Conservation (phyloP, 129 eudicot genomes). For the Lactuca sativa region DNA sequence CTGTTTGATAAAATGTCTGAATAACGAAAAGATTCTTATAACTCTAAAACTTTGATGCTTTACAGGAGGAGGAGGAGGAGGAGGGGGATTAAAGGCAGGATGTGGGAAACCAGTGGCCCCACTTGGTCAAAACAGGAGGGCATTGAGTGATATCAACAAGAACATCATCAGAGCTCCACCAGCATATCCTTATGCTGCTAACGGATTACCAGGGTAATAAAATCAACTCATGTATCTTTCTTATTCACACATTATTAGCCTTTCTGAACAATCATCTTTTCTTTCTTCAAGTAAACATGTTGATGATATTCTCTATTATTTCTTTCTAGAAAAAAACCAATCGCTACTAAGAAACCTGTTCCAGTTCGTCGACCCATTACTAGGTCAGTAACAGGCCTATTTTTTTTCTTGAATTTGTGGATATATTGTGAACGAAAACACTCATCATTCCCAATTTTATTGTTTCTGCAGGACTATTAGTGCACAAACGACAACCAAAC, state of each 20-base stretch:
- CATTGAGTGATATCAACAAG: slow-evolving; percentile 55
- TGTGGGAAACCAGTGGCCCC: slow-evolving; percentile 37
- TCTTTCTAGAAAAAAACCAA: slow-evolving; percentile 42
- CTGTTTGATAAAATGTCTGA: slow-evolving; percentile 27
- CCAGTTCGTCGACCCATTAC: slow-evolving; percentile 80
- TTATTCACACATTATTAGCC: not conserved
- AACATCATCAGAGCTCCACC: slow-evolving; percentile 58
- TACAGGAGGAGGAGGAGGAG: slow-evolving; percentile 8
- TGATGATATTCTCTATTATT: not conserved
- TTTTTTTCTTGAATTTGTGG: slow-evolving; percentile 6
- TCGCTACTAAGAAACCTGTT: slow-evolving; percentile 49
- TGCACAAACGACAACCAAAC: slow-evolving; percentile 41
- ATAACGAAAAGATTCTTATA: not conserved
- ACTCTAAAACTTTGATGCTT: slow-evolving; percentile 12
- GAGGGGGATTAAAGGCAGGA: slow-evolving; percentile 44
- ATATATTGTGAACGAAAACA: not conserved
- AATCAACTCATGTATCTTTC: slow-evolving; percentile 1
- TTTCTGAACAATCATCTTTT: not conserved
- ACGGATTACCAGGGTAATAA: slow-evolving; percentile 47
- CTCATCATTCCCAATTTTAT: not conserved
- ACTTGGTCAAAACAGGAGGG: slow-evolving; percentile 60
- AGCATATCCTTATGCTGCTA: slow-evolving; percentile 40
- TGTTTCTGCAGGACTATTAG: slow-evolving; percentile 58
- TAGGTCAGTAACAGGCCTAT: slow-evolving; percentile 53
- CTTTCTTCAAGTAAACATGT: slow-evolving; percentile 9